Evolutionary conservation across 2,329 filamentous ascomycete genomes (phyloP).

Genomic region (Tolypocladium amazonense): DNA sequence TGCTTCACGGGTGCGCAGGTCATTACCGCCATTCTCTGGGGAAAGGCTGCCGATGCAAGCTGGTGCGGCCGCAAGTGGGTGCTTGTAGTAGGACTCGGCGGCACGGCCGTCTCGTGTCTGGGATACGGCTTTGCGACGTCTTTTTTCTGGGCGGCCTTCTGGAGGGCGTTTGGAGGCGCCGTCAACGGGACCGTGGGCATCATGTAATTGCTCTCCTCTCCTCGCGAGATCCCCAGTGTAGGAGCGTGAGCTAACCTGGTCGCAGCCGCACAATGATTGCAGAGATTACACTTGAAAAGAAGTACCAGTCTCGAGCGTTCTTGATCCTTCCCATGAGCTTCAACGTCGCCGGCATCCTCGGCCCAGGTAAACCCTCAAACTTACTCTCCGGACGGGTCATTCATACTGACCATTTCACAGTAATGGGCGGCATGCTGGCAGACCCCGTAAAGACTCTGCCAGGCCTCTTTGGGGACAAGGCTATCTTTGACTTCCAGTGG

Average conservation of each 20-base stretch:
- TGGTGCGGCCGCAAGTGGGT: conserved; percentile 65
- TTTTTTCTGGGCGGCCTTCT: conserved; percentile 62
- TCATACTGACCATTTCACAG: neutral
- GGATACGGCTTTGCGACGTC: conserved; percentile 56
- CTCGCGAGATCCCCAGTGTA: fast-evolving
- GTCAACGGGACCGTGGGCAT: conserved; percentile 68
- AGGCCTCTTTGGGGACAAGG: conserved; percentile 33
- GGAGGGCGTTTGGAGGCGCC: conserved; percentile 57
- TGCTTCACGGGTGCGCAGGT: conserved; percentile 78
- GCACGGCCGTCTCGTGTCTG: conserved; percentile 36
- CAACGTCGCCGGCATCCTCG: conserved; percentile 64
- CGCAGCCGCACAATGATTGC: conserved; percentile 31
- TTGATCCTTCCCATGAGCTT: conserved; percentile 65
- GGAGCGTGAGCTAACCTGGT: neutral
- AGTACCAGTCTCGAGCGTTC: conserved; percentile 61
- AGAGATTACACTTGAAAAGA: conserved; percentile 56
- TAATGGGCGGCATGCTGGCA: conserved; percentile 58
- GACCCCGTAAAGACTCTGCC: conserved; percentile 52
- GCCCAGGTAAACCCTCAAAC: conserved; percentile 33
- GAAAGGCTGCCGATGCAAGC: conserved; percentile 54
- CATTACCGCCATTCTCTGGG: conserved; percentile 74
- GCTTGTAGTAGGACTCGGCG: conserved; percentile 64
- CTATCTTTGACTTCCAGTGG: conserved; percentile 44
- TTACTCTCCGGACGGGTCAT: neutral
- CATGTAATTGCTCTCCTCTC: conserved; percentile 28